phyloP scores from a whole-genome alignment of 1,284 basidiomycete genomes.

The Tilletia horrida region DNA sequence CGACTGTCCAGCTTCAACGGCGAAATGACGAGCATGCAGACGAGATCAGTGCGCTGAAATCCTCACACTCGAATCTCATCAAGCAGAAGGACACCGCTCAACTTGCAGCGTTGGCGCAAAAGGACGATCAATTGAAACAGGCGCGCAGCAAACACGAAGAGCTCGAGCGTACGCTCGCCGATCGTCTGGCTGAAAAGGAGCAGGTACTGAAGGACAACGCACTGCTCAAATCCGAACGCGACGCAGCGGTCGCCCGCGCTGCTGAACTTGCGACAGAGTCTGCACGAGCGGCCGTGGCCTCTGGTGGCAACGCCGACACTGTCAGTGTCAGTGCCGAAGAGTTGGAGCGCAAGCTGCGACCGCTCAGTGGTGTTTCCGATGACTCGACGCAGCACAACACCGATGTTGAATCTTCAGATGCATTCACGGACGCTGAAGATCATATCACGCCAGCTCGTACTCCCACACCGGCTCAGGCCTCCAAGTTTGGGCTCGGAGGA shows the following conservation, averaged over 20 bases:
- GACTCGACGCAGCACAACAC: conserved; percentile 30
- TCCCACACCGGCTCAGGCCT: not conserved
- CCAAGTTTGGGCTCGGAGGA: not conserved
- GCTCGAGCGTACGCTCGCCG: conserved; percentile 20
- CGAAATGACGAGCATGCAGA: conserved; percentile 15
- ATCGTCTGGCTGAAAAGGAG: conserved; percentile 32
- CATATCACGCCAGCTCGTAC: conserved; percentile 17
- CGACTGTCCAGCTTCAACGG: not conserved
- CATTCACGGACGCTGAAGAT: conserved; percentile 33
- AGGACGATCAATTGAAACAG: conserved; percentile 1
- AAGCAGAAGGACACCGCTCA: conserved; percentile 8
- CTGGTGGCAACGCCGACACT: not conserved
- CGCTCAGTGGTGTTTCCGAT: conserved; percentile 18
- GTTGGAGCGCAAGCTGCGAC: conserved; percentile 16
- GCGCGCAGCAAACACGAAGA: not conserved
- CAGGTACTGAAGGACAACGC: conserved; percentile 24
- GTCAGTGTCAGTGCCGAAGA: conserved; percentile 21
- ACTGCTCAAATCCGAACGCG: not conserved
- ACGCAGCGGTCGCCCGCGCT: conserved; percentile 30
- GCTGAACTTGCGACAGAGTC: conserved; percentile 32
- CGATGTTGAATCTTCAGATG: conserved; percentile 29
- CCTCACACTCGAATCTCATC: not conserved
- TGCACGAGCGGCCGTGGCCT: conserved; percentile 28
- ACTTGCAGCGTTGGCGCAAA: not conserved
- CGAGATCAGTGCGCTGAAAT: not conserved